A percentile compares a stretch with the other conserved stretches of the same genome.
These are phyloP conservation scores for Ostreobium quekettii DNA, from an alignment of 139 green algal species.

Conservation along the genomic window DNA sequence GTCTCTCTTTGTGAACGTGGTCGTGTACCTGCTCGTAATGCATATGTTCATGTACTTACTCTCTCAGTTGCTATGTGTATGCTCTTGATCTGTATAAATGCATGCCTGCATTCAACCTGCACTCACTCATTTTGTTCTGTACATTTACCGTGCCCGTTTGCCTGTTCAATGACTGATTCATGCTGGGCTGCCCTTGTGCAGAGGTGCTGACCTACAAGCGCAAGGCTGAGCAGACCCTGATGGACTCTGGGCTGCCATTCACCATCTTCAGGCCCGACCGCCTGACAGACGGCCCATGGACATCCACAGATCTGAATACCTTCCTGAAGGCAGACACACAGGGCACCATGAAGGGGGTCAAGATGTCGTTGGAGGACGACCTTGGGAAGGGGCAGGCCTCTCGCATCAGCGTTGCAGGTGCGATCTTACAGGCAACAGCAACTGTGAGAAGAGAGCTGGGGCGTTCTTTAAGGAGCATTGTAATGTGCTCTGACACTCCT, in stretches of 20 bases:
- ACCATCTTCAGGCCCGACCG: conserved; percentile 83
- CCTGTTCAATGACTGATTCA: no score
- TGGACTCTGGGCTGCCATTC: conserved; percentile 68
- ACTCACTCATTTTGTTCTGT: no score
- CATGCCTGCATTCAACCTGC: no score
- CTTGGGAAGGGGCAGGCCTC: conserved; percentile 60
- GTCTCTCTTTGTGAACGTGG: no score
- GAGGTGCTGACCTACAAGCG: conserved; percentile 90
- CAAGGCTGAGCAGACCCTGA: conserved; percentile 57
- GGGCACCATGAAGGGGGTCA: conserved; percentile 34
- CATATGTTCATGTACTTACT: no score
- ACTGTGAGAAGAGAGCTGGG: neutral
- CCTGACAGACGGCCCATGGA: conserved; percentile 97
- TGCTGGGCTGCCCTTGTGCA: conserved; percentile 21
- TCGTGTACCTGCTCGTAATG: no score
- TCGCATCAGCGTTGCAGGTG: conserved; percentile 63
- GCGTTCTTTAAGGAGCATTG: neutral
- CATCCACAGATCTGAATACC: conserved; percentile 95
- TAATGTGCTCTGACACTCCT: neutral
- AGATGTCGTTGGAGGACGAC: conserved; percentile 50
- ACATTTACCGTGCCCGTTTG: no score
- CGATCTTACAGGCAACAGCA: neutral
- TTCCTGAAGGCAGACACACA: conserved; percentile 62
- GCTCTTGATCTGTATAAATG: no score
- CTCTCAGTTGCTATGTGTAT: no score